phyloP scores from a whole-genome alignment of 768 basidiomycete species.

The Russula abietina region DNA sequence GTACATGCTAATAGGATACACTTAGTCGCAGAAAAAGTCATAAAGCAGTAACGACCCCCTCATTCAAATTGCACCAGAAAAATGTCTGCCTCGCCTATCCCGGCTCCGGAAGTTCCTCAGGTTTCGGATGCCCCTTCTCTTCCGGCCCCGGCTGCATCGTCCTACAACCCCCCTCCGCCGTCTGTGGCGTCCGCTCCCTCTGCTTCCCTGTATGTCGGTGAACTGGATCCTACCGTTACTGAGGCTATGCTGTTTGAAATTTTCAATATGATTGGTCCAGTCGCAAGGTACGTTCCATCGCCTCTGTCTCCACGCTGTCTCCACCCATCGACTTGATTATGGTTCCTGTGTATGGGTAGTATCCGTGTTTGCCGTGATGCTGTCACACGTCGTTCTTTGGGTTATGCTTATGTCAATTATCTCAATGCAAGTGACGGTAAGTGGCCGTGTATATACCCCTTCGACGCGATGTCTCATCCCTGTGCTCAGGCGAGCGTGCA shows the following conservation, averaged over 20 bases:
- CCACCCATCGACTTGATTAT: conserved; percentile 8
- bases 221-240: conserved; percentile 95
- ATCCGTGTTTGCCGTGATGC: conserved; percentile 99
- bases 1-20: conserved; percentile 22
- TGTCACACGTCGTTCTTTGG: conserved; percentile 97
- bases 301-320: neutral
- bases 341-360: conserved; percentile 36
- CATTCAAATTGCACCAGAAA: conserved; percentile 37
- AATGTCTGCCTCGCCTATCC: conserved; percentile 36
- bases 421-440: conserved; percentile 89
- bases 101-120: conserved; percentile 31
- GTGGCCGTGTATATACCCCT: conserved; percentile 26
- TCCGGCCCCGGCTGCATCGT: conserved; percentile 47
- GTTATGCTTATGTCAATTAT: conserved; percentile 99
- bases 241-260: conserved; percentile 99
- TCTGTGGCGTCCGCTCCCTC: conserved; percentile 64
- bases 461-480: conserved; percentile 17
- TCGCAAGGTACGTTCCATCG: conserved; percentile 68
- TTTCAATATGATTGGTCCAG: conserved; percentile 99
- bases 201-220: conserved; percentile 96
- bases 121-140: conserved; percentile 43
- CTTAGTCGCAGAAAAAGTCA: conserved; percentile 55
- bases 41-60: conserved; percentile 87
- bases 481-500: conserved; percentile 78
- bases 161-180: conserved; percentile 49